phyloP scores from a whole-genome alignment of 2,329 filamentous ascomycete genomes.

The Hymenoscyphus fructigenus region DNA sequence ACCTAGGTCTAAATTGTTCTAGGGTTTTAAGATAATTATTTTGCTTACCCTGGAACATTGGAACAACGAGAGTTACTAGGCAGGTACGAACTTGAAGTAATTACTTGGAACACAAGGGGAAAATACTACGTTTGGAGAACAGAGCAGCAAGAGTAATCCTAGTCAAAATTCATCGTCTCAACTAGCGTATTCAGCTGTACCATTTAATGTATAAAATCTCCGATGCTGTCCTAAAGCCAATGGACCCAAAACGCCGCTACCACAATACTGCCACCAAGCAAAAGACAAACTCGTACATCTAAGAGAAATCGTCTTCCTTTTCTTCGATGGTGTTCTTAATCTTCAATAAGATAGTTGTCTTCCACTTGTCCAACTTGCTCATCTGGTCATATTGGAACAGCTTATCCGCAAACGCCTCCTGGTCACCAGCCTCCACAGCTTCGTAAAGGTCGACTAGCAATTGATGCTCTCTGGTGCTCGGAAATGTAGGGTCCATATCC shows the following conservation, averaged over 20 bases:
- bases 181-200: not conserved
- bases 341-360: slow-evolving; percentile 79
- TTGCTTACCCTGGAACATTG: too few relatives aligned
- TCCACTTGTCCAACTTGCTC: slow-evolving; percentile 95
- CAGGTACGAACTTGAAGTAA: too few relatives aligned
- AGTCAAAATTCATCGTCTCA: not conserved
- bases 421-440: slow-evolving; percentile 73
- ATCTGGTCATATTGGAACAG: slow-evolving; percentile 88
- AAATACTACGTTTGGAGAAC: not conserved
- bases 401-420: slow-evolving; percentile 82
- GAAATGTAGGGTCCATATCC: slow-evolving; percentile 76
- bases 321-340: slow-evolving; percentile 83
- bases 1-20: too few relatives aligned
- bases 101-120: not conserved
- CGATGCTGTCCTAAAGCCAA: slow-evolving; percentile 7
- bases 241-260: slow-evolving; percentile 16
- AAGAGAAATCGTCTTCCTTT: slow-evolving; percentile 67
- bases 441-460: slow-evolving; percentile 75
- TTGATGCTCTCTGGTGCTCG: slow-evolving; percentile 75
- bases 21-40: too few relatives aligned
- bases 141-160: not conserved
- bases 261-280: not conserved
- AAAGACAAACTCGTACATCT: not conserved
- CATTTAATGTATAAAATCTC: slow-evolving; percentile 6
- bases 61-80: too few relatives aligned